Evolutionary conservation across 2,329 filamentous ascomycete species (phyloP).

Genomic region (Claviceps paspali): DNA sequence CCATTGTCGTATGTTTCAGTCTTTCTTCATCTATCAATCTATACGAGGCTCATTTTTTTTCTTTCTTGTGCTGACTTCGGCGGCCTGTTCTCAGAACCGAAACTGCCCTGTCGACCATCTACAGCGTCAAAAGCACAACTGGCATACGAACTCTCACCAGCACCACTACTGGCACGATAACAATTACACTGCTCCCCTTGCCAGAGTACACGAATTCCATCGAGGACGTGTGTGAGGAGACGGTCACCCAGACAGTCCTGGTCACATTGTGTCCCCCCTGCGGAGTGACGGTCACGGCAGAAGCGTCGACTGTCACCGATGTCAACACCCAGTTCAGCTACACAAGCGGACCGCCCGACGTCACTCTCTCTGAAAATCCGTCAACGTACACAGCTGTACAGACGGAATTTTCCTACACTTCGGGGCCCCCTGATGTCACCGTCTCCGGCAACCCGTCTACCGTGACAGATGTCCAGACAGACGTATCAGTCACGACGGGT

Average conservation of each 20-base stretch:
- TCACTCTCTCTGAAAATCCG: constrained; percentile 15
- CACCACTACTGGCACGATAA: constrained; percentile 10
- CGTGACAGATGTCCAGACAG: constrained; percentile 16
- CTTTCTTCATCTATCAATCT: not conserved
- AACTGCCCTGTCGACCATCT: constrained; percentile 19
- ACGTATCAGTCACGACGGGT: constrained; percentile 14
- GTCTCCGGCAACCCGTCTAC: constrained; percentile 16
- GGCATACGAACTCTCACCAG: constrained; percentile 6
- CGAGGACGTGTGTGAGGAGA: constrained; percentile 6
- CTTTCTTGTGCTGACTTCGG: not conserved
- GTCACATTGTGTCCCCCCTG: constrained; percentile 6
- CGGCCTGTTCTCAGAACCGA: constrained; percentile 14
- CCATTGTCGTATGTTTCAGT: constrained; percentile 19
- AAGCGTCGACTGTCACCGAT: constrained; percentile 12
- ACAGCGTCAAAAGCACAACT: constrained; percentile 9
- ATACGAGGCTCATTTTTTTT: not conserved
- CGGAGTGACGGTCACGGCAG: constrained; percentile 14
- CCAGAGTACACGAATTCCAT: constrained; percentile 13
- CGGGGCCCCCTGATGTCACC: constrained; percentile 13
- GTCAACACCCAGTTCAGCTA: constrained; percentile 10
- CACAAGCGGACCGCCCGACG: constrained; percentile 11
- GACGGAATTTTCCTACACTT: constrained; percentile 11
- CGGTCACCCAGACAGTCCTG: constrained; percentile 5
- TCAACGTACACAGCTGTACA: constrained; percentile 11
- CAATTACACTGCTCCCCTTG: constrained; percentile 10